A percentile compares a stretch with the other conserved stretches of the same genome.
phyloP scores from a whole-genome alignment of 495 filamentous ascomycete species.

The Aspergillus sclerotiicarbonarius region DNA sequence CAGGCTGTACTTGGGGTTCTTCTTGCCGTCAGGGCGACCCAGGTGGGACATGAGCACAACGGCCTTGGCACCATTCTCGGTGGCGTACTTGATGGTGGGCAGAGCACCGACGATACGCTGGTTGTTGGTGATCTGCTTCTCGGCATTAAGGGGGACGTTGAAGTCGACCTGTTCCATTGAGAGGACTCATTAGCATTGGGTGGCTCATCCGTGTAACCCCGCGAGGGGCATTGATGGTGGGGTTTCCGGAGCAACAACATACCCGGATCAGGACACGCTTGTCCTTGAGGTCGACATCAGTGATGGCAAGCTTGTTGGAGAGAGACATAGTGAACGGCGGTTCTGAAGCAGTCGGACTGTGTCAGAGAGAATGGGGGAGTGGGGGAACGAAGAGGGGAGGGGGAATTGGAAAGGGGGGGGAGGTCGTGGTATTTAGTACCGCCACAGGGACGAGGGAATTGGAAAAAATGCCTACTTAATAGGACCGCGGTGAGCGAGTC shows the following conservation, averaged over 20 bases:
- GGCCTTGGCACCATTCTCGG: constrained; percentile 90
- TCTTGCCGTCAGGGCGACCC: constrained; percentile 88
- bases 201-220: neutral
- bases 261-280: constrained; percentile 97
- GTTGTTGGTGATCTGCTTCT: constrained; percentile 94
- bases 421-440: constrained; percentile 1
- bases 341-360: constrained; percentile 3
- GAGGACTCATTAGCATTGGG: constrained; percentile 14
- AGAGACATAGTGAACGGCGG: constrained; percentile 76
- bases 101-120: constrained; percentile 97
- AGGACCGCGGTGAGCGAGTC: constrained; percentile 20
- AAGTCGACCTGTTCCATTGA: constrained; percentile 78
- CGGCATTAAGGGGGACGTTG: constrained; percentile 92
- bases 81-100: constrained; percentile 97
- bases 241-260: constrained; percentile 36
- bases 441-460: neutral
- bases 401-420: constrained; percentile 6
- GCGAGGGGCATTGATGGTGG: neutral
- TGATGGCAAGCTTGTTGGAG: constrained; percentile 95
- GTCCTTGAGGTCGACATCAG: constrained; percentile 92
- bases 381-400: constrained; percentile 7
- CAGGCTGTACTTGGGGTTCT: constrained; percentile 88
- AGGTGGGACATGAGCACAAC: constrained; percentile 99
- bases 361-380: constrained; percentile 4
- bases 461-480: constrained; percentile 19